phyloP scores from a whole-genome alignment of 148 eudicot species.

The Cornus suecica region DNA sequence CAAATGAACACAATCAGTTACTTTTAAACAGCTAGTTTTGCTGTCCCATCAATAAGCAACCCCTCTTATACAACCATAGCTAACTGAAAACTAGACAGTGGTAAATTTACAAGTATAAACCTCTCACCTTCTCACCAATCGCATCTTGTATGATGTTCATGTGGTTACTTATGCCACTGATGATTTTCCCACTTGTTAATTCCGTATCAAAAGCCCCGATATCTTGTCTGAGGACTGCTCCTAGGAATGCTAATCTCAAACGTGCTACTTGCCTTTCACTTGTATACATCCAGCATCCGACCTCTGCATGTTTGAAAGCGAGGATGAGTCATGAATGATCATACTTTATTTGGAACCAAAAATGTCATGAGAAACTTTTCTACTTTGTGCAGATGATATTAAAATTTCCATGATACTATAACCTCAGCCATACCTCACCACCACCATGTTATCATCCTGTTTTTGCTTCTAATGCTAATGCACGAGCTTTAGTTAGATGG shows the following conservation, averaged over 20 bases:
- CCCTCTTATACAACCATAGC: neutral
- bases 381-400: neutral
- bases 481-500: too few species aligned
- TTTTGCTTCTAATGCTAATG: too few species aligned
- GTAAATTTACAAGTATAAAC: neutral
- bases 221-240: conserved; percentile 46
- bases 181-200: conserved; percentile 35
- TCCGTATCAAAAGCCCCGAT: conserved; percentile 51
- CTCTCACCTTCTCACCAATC: conserved; percentile 46
- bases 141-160: conserved; percentile 52
- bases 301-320: conserved; percentile 27
- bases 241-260: conserved; percentile 31
- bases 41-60: neutral
- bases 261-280: conserved; percentile 42
- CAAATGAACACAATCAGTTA: neutral
- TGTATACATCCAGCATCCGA: conserved; percentile 56
- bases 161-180: conserved; percentile 42
- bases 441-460: too few species aligned
- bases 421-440: too few species aligned
- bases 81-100: neutral
- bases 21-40: neutral
- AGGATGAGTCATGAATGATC: neutral
- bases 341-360: neutral
- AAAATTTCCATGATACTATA: too few species aligned
- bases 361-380: too few species aligned